Percentiles rank a stretch among this genome's conserved stretches.
Evolutionary conservation across 2,329 filamentous ascomycete genomes (phyloP).

Genomic region (Metarhizium guizhouense): DNA sequence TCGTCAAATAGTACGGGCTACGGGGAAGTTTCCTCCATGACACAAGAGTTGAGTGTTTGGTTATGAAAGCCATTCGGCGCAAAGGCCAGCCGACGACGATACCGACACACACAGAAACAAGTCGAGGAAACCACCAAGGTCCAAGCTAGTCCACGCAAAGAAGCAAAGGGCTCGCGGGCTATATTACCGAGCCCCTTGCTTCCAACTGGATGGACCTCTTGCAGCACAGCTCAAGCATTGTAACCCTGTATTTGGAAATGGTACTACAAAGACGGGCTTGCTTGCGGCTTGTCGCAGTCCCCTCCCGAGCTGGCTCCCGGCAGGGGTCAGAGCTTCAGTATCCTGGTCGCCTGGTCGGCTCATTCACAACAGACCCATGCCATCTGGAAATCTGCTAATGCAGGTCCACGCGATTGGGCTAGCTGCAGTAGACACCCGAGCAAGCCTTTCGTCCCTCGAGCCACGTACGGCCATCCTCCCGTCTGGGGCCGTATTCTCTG

Average conservation of each 20-base stretch:
- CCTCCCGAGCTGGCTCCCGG: not conserved
- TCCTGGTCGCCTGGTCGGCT: not conserved
- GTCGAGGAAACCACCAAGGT: not conserved
- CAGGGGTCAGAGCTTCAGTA: not conserved
- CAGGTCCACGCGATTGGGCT: not conserved
- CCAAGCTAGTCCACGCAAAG: not conserved
- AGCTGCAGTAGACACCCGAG: not conserved
- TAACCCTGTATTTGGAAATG: not conserved
- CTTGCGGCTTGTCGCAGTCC: too few relatives aligned
- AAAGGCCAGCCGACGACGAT: too few relatives aligned
- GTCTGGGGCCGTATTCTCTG: not conserved
- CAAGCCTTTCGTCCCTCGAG: not conserved
- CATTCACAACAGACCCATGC: not conserved
- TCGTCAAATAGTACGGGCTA: too few relatives aligned
- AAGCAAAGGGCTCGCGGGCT: too few relatives aligned
- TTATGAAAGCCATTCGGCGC: too few relatives aligned
- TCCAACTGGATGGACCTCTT: not conserved
- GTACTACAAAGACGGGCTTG: too few relatives aligned
- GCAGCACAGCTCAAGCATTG: not conserved
- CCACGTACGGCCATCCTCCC: not conserved
- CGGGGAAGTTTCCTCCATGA: too few relatives aligned
- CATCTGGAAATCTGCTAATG: not conserved
- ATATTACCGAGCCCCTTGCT: not conserved
- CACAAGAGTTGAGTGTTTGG: too few relatives aligned
- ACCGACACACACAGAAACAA: not conserved